Percentiles rank a stretch among this genome's conserved stretches.
These are phyloP conservation scores for Blastobotrys muscicola DNA, from an alignment of 805 yeast species.

Conservation along the genomic window DNA sequence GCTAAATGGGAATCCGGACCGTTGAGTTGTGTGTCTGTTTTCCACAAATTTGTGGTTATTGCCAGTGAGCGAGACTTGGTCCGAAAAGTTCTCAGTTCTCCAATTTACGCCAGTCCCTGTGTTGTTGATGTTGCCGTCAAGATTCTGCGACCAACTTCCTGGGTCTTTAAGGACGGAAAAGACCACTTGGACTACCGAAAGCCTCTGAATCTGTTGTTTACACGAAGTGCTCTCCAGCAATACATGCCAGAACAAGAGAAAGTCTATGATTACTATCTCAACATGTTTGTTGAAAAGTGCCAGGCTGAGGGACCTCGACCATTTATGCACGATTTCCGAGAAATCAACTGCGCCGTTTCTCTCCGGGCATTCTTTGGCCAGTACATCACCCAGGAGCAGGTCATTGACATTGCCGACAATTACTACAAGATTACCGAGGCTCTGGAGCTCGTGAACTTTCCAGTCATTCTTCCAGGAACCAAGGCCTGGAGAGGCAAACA, in stretches of 20 bases:
- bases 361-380: slow-evolving; percentile 93
- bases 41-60: slow-evolving; percentile 95
- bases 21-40: slow-evolving; percentile 90
- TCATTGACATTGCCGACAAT: slow-evolving; percentile 81
- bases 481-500: slow-evolving; percentile 97
- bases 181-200: slow-evolving; percentile 90
- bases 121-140: slow-evolving; percentile 96
- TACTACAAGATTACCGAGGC: slow-evolving; percentile 92
- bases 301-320: slow-evolving; percentile 55
- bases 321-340: slow-evolving; percentile 91
- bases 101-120: slow-evolving; percentile 89
- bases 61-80: slow-evolving; percentile 84
- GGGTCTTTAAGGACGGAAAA: slow-evolving; percentile 97
- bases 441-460: slow-evolving; percentile 93
- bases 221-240: slow-evolving; percentile 68
- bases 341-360: slow-evolving; percentile 89
- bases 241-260: slow-evolving; percentile 80
- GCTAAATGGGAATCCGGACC: slow-evolving; percentile 95
- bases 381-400: slow-evolving; percentile 86
- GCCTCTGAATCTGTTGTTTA: slow-evolving; percentile 81
- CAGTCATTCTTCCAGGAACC: slow-evolving; percentile 89
- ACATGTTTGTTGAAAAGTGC: slow-evolving; percentile 48
- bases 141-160: slow-evolving; percentile 87
- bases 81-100: slow-evolving; percentile 76
- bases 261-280: slow-evolving; percentile 75